Base-by-base conservation (phyloP, 2,329 filamentous ascomycete species). In the Diaporthe ilicicola region DNA sequence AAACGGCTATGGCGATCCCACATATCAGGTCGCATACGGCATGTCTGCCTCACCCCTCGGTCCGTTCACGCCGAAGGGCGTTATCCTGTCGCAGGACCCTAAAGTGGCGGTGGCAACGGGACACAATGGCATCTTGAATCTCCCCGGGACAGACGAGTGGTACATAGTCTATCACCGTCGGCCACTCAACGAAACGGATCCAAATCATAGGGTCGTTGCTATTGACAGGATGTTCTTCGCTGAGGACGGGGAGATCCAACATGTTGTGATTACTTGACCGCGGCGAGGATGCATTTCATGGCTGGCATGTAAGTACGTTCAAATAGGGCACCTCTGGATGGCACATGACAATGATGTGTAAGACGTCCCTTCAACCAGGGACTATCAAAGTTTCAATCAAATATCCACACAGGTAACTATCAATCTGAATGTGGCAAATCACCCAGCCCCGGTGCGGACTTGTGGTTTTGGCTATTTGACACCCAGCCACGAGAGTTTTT, bases 141-240 rank as follows among this genome's bases (percentile, higher is more conserved):
- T 68, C 15, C 71, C 71, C 4, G 71, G 68, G 19, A 70, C 71
- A 37, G 71, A 72, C 13, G 48, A 54, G n/a, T 72, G 67, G 67
- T 72, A 70, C 15, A 56, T 72, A 7, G 53, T 65, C 13, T 72
- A 72, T 22, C 68, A 71, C 37, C 54, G 68, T 12, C 53, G 68
- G 27, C 59, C 55, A 39, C 51, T 39, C 2, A 54, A 48, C 10
- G 68, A 70, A 54, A 46, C 32, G 19, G 61, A 67, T 44, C n/a
- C 62, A 12, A 54, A 66, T 5, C 50, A 59, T 17, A 42, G 62
- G 62, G 48, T 55, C 2, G 7, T 72, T 32, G 71, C 71, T 2
- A 50, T 56, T 10, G 71, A 72, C 15, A 62, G 55, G 51, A 19
- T 72, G 12, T 54, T 50, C 27, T 72, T 72, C 24, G 17, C 34